Conservation (phyloP, 352 stramenopile species). For the Pythium vanterpoolii region DNA sequence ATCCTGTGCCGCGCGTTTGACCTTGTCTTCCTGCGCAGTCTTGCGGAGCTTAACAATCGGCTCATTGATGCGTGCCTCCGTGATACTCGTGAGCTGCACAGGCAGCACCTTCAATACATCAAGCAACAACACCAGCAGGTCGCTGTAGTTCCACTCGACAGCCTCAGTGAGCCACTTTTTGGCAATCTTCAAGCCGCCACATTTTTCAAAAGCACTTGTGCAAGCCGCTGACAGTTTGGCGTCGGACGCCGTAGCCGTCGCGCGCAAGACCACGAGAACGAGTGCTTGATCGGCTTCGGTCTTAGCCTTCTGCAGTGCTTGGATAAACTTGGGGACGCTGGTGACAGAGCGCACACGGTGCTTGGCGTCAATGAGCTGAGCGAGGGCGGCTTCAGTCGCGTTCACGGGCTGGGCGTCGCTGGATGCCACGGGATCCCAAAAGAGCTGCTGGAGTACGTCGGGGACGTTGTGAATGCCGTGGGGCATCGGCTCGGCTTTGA, state of each 20-base stretch:
- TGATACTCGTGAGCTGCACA: slow-evolving; percentile 85
- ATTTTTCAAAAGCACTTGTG: slow-evolving; percentile 65
- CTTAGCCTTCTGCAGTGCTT: slow-evolving; percentile 53
- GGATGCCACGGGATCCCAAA: slow-evolving; percentile 18
- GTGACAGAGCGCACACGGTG: slow-evolving; percentile 45
- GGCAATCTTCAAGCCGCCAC: slow-evolving; percentile 67
- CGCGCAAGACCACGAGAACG: slow-evolving; percentile 66
- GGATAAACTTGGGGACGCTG: slow-evolving; percentile 56
- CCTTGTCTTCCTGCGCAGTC: slow-evolving; percentile 67
- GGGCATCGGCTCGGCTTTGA: slow-evolving; percentile 9
- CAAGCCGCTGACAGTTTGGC: slow-evolving; percentile 56
- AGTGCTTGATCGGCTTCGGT: slow-evolving; percentile 70
- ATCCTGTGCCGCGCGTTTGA: slow-evolving; percentile 76
- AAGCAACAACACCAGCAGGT: slow-evolving; percentile 77
- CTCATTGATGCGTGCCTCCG: slow-evolving; percentile 85
- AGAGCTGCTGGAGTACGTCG: slow-evolving; percentile 30
- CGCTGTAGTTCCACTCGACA: slow-evolving; percentile 76
- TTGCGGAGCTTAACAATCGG: slow-evolving; percentile 86
- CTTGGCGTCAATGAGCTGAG: slow-evolving; percentile 55
- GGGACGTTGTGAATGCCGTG: slow-evolving; percentile 17
- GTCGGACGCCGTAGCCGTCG: slow-evolving; percentile 52
- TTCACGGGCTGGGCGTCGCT: slow-evolving; percentile 30
- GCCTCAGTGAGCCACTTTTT: slow-evolving; percentile 75
- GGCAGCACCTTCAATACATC: slow-evolving; percentile 78
- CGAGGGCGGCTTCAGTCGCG: slow-evolving; percentile 41